phyloP scores from a whole-genome alignment of 2,329 filamentous ascomycete species.

The Incumbomyces delicatus region DNA sequence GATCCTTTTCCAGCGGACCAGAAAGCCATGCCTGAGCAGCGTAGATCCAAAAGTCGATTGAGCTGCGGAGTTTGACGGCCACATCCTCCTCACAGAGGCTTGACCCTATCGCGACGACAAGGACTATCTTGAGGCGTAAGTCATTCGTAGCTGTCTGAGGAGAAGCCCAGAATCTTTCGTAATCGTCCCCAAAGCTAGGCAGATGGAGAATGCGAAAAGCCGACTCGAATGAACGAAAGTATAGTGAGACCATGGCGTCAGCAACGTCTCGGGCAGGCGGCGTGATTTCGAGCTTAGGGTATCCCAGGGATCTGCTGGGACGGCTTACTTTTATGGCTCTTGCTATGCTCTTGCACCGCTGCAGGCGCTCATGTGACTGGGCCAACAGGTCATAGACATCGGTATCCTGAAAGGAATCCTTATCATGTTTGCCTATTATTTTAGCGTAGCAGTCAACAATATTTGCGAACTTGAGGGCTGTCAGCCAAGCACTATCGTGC shows the following conservation, averaged over 20 bases:
- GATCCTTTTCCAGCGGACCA: slow-evolving; percentile 26
- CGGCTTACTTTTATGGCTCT: slow-evolving; percentile 17
- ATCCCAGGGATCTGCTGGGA: slow-evolving; percentile 16
- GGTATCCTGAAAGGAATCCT: slow-evolving; percentile 7
- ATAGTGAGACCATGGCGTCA: slow-evolving; percentile 10
- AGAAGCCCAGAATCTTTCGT: slow-evolving; percentile 21
- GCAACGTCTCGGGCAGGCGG: slow-evolving; percentile 7
- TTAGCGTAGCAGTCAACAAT: slow-evolving; percentile 2
- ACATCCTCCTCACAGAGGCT: not conserved
- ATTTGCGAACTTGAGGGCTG: not conserved
- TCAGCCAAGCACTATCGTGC: not conserved
- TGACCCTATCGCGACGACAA: slow-evolving; percentile 24
- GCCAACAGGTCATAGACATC: not conserved
- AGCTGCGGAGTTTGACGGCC: not conserved
- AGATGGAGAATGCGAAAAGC: slow-evolving; percentile 27
- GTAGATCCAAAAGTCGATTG: slow-evolving; percentile 22
- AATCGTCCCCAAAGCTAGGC: slow-evolving; percentile 27
- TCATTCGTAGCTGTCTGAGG: slow-evolving; percentile 15
- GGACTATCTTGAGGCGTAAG: slow-evolving; percentile 27
- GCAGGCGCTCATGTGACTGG: slow-evolving; percentile 4
- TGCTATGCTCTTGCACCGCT: slow-evolving; percentile 21
- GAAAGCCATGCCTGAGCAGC: slow-evolving; percentile 28
- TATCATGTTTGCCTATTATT: slow-evolving; percentile 1
- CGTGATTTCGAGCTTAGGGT: slow-evolving; percentile 3
- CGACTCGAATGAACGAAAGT: slow-evolving; percentile 22